Evolutionary conservation across 441 rosid genomes (phyloP), one percentile per base, ranked within the genome.

Genomic region (Theobroma grandiflorum): DNA sequence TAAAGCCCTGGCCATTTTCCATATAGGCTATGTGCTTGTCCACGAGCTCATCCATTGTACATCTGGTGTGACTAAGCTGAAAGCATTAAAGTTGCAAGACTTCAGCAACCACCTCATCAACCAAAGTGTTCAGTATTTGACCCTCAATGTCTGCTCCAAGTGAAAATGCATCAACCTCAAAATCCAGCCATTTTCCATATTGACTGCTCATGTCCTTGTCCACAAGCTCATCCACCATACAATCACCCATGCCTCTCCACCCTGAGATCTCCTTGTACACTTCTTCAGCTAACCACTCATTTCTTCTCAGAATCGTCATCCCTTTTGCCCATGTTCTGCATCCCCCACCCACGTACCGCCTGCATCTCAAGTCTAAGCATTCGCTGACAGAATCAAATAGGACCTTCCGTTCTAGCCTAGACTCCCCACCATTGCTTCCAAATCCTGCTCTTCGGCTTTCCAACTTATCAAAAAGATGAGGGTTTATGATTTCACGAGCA

Each of bases 151-250:
- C 97, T 35, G 53, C 83, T n/a, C 93, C 98, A 35, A 93, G 82
- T 2, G 64, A 84, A 69, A 85, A 92, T 78, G 84, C 92, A 81
- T 94, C 97, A 35, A 77, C 89, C 77, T 93, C 95, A 66, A 88
- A 95, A 70, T 89, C 94, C 73, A 87, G 84, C 99, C 99, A 97
- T 84, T 86, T 97, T 68, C 99, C 99, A 68, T 89, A 82, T 2
- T 72, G 92, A 74, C 83, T 84, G 86, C 97, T 90, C 99, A 95
- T 97, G 78, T 95, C 99, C 83, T 91, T 88, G 86, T 94, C 95
- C 42, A 97, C 98, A 50, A 95, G 92, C 84, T 95, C 97, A 35
- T 97, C 99, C 35, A 95, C 97, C 96, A 91, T 91, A 78, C 91
- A 90, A 64, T 95, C 95, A 68, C 92, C 88, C 95, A 93, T 88